Evolutionary conservation across 768 basidiomycete species (phyloP), one percentile per base, ranked within the genome.

Genomic region (Leccinum truebloodii): DNA sequence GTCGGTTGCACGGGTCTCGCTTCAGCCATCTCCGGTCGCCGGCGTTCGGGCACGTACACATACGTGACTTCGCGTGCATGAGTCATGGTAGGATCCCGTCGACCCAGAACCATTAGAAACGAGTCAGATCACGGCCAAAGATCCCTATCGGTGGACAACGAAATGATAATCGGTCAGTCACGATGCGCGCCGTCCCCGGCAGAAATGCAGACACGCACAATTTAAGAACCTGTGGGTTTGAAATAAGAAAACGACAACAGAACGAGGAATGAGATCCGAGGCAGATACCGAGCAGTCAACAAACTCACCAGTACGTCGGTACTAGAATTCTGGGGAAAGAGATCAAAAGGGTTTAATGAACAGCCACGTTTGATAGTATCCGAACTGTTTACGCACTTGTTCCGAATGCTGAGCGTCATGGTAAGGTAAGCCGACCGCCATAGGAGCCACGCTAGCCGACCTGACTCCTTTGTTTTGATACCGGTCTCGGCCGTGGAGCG

Each of bases 381-480:
- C 28, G 12, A 46, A 20, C n/a, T 10, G 48, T 28, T 30, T 37
- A 79, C 81, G 66, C 63, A 86, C 86, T 86, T 89, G 73, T 91
- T 91, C 71, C 88, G 78, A 63, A 82, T 60, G 68, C 87, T 90
- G 56, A 92, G 71, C 4, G 89, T 89, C 83, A 84, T 84, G 6
- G 88, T 88, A 71, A 90, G 89, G 74, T 93, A 92, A 2, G 90
- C 89, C 18, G 86, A 88, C 56, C 90, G 80, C 90, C 90, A 92
- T 52, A 92, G 77, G 34, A 92, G 77, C 89, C 89, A 92, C 12
- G 90, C 90, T 41, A 89, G 62, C 39, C 87, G 80, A 28, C 89
- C 85, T 41, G 83, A 79, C 74, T 90, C 83, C 71, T 84, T 86
- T 57, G 79, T 75, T 75, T 85, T 75, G 66, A 83, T 71, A 24